A percentile compares a stretch with the other conserved stretches of the same genome.
These are phyloP conservation scores for Paecilomyces sp. DNA, from an alignment of 2,329 filamentous ascomycete species.

Conservation along the genomic window DNA sequence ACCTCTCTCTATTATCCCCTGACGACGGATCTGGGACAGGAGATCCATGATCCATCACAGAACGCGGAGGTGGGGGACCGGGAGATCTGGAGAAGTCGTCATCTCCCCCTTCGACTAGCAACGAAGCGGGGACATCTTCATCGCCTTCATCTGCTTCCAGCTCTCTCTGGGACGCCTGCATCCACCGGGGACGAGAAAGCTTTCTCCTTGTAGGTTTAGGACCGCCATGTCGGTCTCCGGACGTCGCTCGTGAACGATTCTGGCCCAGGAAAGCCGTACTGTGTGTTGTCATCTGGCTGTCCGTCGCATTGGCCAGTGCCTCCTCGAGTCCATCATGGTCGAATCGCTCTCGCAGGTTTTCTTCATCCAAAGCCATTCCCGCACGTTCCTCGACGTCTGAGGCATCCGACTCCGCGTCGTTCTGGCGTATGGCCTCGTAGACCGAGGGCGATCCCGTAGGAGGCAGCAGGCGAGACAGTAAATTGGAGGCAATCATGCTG, in stretches of 20 bases:
- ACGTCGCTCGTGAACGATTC: slow-evolving; percentile 16
- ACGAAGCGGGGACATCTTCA: slow-evolving; percentile 57
- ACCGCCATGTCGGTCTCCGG: slow-evolving; percentile 9
- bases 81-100: slow-evolving; percentile 31
- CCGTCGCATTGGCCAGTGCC: slow-evolving; percentile 45
- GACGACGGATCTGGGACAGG: slow-evolving; percentile 35
- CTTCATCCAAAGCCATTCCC: slow-evolving; percentile 44
- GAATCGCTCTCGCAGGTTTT: slow-evolving; percentile 44
- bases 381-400: slow-evolving; percentile 40
- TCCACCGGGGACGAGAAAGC: slow-evolving; percentile 24
- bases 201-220: slow-evolving; percentile 18
- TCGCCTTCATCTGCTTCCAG: slow-evolving; percentile 47
- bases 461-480: slow-evolving; percentile 39
- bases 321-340: slow-evolving; percentile 52
- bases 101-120: slow-evolving; percentile 50
- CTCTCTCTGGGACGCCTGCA: slow-evolving; percentile 19
- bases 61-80: slow-evolving; percentile 26
- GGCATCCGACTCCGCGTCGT: slow-evolving; percentile 38
- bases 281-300: slow-evolving; percentile 41
- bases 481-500: slow-evolving; percentile 36
- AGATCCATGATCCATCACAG: slow-evolving; percentile 11
- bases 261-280: slow-evolving; percentile 33
- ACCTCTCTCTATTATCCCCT: slow-evolving; percentile 39
- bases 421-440: slow-evolving; percentile 40
- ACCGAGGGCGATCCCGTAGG: slow-evolving; percentile 43